A percentile compares a stretch with the other conserved stretches of the same genome.
Conservation (phyloP, 1,139 yeast genomes). For the Scheffersomyces illinoinensis region DNA sequence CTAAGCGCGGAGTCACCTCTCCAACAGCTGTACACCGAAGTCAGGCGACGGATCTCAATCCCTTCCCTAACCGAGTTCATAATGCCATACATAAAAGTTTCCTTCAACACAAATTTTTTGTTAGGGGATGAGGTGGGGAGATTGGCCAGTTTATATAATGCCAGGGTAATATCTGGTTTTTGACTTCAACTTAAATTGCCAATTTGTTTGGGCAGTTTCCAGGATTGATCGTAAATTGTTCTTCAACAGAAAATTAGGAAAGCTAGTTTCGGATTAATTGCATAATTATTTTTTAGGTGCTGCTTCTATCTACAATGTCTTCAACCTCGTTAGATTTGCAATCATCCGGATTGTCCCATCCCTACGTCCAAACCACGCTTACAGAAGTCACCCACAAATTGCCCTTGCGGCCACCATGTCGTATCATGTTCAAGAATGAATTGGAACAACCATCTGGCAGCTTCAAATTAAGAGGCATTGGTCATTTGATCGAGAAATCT, state of each 20-base stretch:
- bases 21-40: not conserved
- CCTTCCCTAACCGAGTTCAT: not conserved
- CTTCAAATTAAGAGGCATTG: slow-evolving; percentile 69
- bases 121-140: not conserved
- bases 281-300: not conserved
- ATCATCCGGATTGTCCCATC: slow-evolving; percentile 14
- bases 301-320: slow-evolving; percentile 2
- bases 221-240: not conserved
- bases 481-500: slow-evolving; percentile 41
- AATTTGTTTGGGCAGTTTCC: not conserved
- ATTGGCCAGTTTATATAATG: not conserved
- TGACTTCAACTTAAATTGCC: not conserved
- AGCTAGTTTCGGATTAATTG: not conserved
- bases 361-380: slow-evolving; percentile 45
- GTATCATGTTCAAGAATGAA: slow-evolving; percentile 61
- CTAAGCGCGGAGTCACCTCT: not conserved
- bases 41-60: not conserved
- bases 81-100: not conserved
- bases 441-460: slow-evolving; percentile 71
- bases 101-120: not conserved
- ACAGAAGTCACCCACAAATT: slow-evolving; percentile 35
- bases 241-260: not conserved
- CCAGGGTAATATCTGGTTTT: not conserved
- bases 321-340: slow-evolving; percentile 5
- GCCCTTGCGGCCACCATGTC: slow-evolving; percentile 40